Evolutionary conservation across 305 asterid species (phyloP), one percentile per base, ranked within the genome.

Genomic region (Fraxinus greggii): DNA sequence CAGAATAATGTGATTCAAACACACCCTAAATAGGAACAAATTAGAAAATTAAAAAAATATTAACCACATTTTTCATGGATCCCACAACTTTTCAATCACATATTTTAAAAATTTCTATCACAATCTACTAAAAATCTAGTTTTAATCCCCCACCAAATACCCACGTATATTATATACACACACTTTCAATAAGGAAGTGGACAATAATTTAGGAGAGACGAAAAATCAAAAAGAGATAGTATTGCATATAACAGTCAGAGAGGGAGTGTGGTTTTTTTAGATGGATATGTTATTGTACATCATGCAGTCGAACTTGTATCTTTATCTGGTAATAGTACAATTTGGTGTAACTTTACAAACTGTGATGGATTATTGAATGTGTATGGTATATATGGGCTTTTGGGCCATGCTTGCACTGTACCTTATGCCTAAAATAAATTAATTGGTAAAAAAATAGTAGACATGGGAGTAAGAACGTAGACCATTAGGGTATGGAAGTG

Each of bases 221-320:
- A 89, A 91, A 87, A 87, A 78, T 80, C 72, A 86, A 87, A 86
- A 86, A 29, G 32, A 1, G 86, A 85, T 75, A 79, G 76, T 87
- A 82, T 83, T 90, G 83, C 84, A 80, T 86, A 83, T 87, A 78
- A 89, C 87, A 81, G 21, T 84, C 86, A 82, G 78, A 81, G 83
- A 82, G 85, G 82, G 83, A 36, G 73, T 19, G 74, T 9, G 79
- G 28, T 1, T 75, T 38, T 63, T 12, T 38, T 1, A 83, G 87
- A 28, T 77, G 19, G 5, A 51, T 0, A 17, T 78, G 1, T 45
- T 48, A 4, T 87, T 85, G 87, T 83, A 85, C 88, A 0, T 51
- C 10, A 12, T 33, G 85, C 86, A 9, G 0, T 3, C 1, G 0
- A 33, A 45, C 59, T 84, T 88, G 89, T 82, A 84, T 86, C 17